Evolutionary conservation across 176 grass and related monocot genomes (phyloP).

Genomic region (Oryza glaberrima): DNA sequence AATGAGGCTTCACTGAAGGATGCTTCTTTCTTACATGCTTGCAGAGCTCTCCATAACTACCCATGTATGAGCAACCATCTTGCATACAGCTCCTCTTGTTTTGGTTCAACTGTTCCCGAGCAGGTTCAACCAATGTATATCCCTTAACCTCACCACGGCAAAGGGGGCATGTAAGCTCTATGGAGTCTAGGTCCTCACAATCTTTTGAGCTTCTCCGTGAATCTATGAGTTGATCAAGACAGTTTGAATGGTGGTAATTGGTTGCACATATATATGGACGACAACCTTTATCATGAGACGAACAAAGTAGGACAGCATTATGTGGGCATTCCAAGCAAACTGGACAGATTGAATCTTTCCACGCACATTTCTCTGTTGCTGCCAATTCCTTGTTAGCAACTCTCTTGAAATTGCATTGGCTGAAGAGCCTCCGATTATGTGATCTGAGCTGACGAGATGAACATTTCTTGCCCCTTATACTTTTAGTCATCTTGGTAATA

Average conservation of each 20-base stretch:
- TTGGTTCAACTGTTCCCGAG: conserved; percentile 64
- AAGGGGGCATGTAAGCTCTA: conserved; percentile 71
- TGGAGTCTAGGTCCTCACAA: conserved; percentile 44
- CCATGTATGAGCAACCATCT: conserved; percentile 71
- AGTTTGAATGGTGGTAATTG: conserved; percentile 70
- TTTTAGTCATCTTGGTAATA: conserved; percentile 62
- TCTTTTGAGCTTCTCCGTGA: conserved; percentile 44
- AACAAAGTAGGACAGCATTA: conserved; percentile 82
- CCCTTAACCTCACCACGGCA: conserved; percentile 84
- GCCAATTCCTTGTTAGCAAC: conserved; percentile 35
- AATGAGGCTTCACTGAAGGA: conserved; percentile 55
- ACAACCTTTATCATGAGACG: conserved; percentile 83
- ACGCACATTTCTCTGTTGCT: conserved; percentile 63
- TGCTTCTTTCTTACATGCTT: conserved; percentile 62
- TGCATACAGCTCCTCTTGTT: conserved; percentile 74
- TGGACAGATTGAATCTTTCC: conserved; percentile 76
- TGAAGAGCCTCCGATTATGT: conserved; percentile 22
- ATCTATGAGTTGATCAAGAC: conserved; percentile 73
- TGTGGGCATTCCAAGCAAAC: conserved; percentile 89
- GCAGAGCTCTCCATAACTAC: conserved; percentile 59
- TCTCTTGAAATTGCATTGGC: conserved; percentile 37
- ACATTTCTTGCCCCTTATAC: conserved; percentile 28
- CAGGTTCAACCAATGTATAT: conserved; percentile 80
- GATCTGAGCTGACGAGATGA: conserved; percentile 32
- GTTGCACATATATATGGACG: conserved; percentile 89